Conservation (phyloP, 2,329 filamentous ascomycete species). For the Alternaria sp. region DNA sequence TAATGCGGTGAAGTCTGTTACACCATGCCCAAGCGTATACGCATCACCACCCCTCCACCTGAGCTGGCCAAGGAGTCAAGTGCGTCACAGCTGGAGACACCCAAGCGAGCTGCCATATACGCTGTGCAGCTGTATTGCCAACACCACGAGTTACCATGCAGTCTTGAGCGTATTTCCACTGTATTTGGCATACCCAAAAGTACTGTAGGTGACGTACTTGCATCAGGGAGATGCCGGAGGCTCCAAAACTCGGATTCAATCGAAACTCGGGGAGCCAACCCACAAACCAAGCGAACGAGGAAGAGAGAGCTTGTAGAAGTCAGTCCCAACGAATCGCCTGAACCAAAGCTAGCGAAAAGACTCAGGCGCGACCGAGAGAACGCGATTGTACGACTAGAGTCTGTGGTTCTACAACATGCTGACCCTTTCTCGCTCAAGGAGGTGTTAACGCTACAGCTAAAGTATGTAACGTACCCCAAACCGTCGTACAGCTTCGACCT, state of each 20-base stretch:
- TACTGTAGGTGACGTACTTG: too few relatives aligned
- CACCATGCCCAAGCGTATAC: too few relatives aligned
- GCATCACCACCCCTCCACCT: too few relatives aligned
- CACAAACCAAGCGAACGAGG: not conserved
- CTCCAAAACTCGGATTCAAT: too few relatives aligned
- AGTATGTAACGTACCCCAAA: constrained; percentile 3
- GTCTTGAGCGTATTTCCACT: too few relatives aligned
- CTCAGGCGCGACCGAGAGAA: not conserved
- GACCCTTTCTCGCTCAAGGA: not conserved
- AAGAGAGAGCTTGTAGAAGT: not conserved
- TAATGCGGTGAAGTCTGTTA: too few relatives aligned
- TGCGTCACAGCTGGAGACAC: too few relatives aligned
- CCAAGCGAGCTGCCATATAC: too few relatives aligned
- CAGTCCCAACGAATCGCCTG: constrained; percentile 1
- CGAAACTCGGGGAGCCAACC: too few relatives aligned
- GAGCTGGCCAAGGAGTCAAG: too few relatives aligned
- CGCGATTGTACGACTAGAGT: not conserved
- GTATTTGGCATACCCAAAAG: too few relatives aligned
- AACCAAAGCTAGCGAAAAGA: not conserved
- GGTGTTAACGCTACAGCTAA: constrained; percentile 3
- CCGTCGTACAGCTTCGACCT: constrained; percentile 2
- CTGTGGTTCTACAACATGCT: not conserved
- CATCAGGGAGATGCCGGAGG: too few relatives aligned
- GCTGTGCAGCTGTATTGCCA: not conserved
- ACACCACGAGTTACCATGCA: constrained; percentile 1